Evolutionary conservation across 768 basidiomycete species (phyloP).

Genomic region (Mycena indigotica): DNA sequence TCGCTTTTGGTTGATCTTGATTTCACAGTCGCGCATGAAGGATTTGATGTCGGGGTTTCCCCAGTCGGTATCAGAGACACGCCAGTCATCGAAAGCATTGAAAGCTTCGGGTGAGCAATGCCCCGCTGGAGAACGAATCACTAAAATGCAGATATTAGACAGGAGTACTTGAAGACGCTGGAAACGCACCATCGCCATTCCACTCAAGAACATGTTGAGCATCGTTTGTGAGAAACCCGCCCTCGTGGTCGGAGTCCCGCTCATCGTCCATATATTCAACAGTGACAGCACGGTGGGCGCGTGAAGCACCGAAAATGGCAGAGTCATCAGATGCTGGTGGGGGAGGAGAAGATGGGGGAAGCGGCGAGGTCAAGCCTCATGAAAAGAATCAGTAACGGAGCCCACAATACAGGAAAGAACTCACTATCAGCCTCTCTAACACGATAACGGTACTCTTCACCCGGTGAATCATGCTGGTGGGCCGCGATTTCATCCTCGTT

Average conservation of each 20-base stretch:
- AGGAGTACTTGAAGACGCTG: not conserved
- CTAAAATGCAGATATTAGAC: not conserved
- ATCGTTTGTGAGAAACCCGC: not conserved
- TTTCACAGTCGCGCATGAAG: not conserved
- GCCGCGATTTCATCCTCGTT: not conserved
- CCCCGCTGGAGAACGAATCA: not conserved
- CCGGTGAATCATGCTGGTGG: not conserved
- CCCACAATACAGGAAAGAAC: not conserved
- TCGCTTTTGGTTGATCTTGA: not conserved
- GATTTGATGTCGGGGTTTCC: not conserved
- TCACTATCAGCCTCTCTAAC: not conserved
- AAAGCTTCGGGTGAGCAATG: not conserved
- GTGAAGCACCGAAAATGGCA: too few species aligned
- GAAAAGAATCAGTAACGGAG: not conserved
- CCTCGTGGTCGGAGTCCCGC: not conserved
- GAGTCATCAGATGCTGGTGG: not conserved
- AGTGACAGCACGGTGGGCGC: not conserved
- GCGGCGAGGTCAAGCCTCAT: not conserved
- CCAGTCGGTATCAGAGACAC: not conserved
- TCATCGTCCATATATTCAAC: not conserved
- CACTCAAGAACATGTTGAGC: not conserved
- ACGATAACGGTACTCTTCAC: not conserved
- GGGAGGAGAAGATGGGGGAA: not conserved
- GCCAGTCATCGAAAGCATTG: not conserved
- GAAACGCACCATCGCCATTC: not conserved